These are phyloP conservation scores for Coriolopsis trogii DNA, from an alignment of 1,284 basidiomycete genomes.

Conservation along the genomic window DNA sequence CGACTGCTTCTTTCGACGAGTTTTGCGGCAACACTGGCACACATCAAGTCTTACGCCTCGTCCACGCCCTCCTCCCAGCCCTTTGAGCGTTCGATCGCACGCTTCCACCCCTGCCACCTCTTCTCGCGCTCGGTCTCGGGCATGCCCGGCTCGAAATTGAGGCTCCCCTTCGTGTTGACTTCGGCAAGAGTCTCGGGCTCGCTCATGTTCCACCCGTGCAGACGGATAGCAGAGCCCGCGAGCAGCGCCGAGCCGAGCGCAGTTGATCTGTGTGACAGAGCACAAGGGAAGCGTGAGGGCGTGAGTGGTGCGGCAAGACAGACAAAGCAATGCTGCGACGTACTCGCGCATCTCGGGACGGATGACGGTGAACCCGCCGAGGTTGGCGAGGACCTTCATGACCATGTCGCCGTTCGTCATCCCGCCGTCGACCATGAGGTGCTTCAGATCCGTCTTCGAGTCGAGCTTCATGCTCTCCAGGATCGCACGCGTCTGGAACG, in stretches of 20 bases:
- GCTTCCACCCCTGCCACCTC: slow-evolving; percentile 81
- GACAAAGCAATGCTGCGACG: slow-evolving; percentile 34
- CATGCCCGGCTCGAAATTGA: slow-evolving; percentile 69
- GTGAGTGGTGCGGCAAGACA: not conserved
- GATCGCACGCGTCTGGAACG: slow-evolving; percentile 91
- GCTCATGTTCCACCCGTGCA: slow-evolving; percentile 94
- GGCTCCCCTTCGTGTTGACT: slow-evolving; percentile 87
- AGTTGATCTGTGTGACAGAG: slow-evolving; percentile 67
- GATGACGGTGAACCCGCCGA: slow-evolving; percentile 91
- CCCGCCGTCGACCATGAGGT: slow-evolving; percentile 92
- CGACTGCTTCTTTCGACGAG: not conserved
- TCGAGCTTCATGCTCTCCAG: slow-evolving; percentile 94
- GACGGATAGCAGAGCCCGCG: slow-evolving; percentile 86
- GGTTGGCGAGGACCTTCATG: slow-evolving; percentile 92
- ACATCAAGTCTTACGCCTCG: slow-evolving; percentile 22
- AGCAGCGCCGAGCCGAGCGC: slow-evolving; percentile 95
- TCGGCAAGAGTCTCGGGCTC: slow-evolving; percentile 85
- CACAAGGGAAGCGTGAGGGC: not conserved
- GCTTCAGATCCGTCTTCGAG: slow-evolving; percentile 71
- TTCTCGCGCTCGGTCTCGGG: slow-evolving; percentile 57
- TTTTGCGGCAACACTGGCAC: too few species aligned
- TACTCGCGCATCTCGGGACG: slow-evolving; percentile 96
- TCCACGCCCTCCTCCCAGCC: slow-evolving; percentile 75
- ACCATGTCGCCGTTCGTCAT: slow-evolving; percentile 91
- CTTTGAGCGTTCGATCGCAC: slow-evolving; percentile 79